These are phyloP conservation scores for Verticillium tricorpus DNA, from an alignment of 2,329 filamentous ascomycete genomes.

Conservation along the genomic window DNA sequence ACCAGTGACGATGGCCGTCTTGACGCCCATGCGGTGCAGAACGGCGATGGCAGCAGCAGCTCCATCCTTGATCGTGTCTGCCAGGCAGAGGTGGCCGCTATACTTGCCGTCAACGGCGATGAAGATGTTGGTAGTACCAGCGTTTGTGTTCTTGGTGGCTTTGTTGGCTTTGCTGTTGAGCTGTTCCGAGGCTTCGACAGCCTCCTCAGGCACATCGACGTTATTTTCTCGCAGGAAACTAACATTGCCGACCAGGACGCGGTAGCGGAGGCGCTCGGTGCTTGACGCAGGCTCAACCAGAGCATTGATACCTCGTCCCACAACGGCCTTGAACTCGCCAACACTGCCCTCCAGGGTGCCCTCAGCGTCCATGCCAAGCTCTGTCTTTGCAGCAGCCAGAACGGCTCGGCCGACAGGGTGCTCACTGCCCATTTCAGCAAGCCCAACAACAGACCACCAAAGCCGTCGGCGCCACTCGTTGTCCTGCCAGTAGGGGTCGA, in stretches of 20 bases:
- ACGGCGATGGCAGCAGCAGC: conserved; percentile 77
- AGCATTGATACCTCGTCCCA: conserved; percentile 83
- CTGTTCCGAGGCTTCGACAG: conserved; percentile 58
- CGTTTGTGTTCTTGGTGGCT: conserved; percentile 31
- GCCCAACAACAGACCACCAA: conserved; percentile 69
- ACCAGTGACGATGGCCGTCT: conserved; percentile 87
- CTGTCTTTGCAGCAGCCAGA: conserved; percentile 65
- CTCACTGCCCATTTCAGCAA: conserved; percentile 94
- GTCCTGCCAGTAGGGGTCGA: conserved; percentile 65
- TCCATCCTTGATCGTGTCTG: conserved; percentile 87
- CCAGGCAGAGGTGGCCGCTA: conserved; percentile 75
- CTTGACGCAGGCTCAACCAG: conserved; percentile 70
- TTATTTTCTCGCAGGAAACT: conserved; percentile 68
- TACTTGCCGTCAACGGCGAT: conserved; percentile 76
- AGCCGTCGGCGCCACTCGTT: conserved; percentile 64
- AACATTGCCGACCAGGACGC: conserved; percentile 79
- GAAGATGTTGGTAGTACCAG: conserved; percentile 87
- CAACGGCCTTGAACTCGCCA: conserved; percentile 75
- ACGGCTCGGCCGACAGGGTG: conserved; percentile 94
- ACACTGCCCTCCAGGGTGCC: conserved; percentile 76
- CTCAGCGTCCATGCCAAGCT: conserved; percentile 69
- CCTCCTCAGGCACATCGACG: conserved; percentile 60
- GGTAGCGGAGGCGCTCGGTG: conserved; percentile 66
- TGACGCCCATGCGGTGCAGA: conserved; percentile 78
- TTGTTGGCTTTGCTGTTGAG: conserved; percentile 43